Conservation (phyloP, 805 yeast genomes). For the Lachancea sp. region DNA sequence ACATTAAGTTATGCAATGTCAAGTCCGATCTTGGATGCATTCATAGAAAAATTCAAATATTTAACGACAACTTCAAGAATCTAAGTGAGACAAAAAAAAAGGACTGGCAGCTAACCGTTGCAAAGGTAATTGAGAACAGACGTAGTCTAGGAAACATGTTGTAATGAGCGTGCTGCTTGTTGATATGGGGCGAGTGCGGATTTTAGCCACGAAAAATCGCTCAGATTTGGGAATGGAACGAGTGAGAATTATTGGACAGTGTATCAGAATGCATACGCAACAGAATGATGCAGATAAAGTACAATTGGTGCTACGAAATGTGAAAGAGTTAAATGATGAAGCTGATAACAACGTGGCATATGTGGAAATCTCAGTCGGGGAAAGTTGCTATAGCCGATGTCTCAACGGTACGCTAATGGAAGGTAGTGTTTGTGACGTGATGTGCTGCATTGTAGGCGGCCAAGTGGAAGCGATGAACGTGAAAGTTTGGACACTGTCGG, state of each 20-base stretch:
- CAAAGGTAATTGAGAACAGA: too few relatives aligned
- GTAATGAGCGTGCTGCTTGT: slow-evolving; percentile 3
- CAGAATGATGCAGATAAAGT: slow-evolving; percentile 1
- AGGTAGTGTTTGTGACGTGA: slow-evolving; percentile 10
- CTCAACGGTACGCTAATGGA: background rate
- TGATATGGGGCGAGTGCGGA: slow-evolving; percentile 2
- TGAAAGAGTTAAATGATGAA: slow-evolving; percentile 1
- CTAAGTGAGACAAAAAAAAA: background rate
- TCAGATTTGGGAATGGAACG: slow-evolving; percentile 3
- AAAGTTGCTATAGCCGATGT: background rate
- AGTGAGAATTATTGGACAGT: slow-evolving; percentile 4
- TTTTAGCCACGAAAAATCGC: background rate
- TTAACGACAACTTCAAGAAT: slow-evolving; percentile 2
- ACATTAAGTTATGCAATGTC: slow-evolving; percentile 1
- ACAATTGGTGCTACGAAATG: slow-evolving; percentile 1
- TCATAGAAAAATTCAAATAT: background rate
- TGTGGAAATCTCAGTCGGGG: slow-evolving; percentile 1
- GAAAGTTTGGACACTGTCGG: slow-evolving; percentile 4
- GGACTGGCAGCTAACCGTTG: too few relatives aligned
- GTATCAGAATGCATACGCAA: background rate
- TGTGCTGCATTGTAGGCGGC: slow-evolving; percentile 7
- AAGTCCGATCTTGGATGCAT: slow-evolving; percentile 1
- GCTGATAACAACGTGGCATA: background rate
- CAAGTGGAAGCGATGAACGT: slow-evolving; percentile 10
- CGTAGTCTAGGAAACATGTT: background rate